Conservation (phyloP, 257 asterid species). For the Salvia splendens region DNA sequence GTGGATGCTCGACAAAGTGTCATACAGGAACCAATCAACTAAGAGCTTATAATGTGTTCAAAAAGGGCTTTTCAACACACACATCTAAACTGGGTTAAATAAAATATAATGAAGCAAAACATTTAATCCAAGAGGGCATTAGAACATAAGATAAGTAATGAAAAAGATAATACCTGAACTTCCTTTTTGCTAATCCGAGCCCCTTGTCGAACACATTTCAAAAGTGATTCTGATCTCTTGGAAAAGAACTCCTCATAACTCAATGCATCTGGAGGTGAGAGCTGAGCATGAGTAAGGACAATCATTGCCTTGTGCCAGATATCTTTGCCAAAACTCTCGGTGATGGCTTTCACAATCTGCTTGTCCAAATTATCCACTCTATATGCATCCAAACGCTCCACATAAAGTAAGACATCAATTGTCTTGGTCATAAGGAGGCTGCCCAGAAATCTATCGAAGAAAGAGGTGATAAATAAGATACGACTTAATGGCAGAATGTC, state of each 20-base stretch:
- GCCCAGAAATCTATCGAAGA: slow-evolving; percentile 42
- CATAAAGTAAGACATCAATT: slow-evolving; percentile 89
- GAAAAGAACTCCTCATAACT: slow-evolving; percentile 77
- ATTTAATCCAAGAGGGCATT: not conserved
- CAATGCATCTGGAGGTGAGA: slow-evolving; percentile 97
- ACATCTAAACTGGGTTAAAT: not conserved
- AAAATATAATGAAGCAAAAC: not conserved
- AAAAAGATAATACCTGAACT: slow-evolving; percentile 39
- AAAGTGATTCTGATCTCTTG: slow-evolving; percentile 83
- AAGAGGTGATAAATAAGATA: not conserved
- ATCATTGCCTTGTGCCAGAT: slow-evolving; percentile 83
- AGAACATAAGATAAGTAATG: too few species aligned
- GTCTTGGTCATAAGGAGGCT: slow-evolving; percentile 91
- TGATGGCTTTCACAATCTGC: slow-evolving; percentile 84
- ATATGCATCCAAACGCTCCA: slow-evolving; percentile 95
- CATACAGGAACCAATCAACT: too few species aligned
- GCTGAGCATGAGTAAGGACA: slow-evolving; percentile 95
- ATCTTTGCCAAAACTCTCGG: slow-evolving; percentile 77
- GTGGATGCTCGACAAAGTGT: too few species aligned
- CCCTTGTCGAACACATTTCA: slow-evolving; percentile 77
- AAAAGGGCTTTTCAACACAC: not conserved
- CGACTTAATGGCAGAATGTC: not conserved
- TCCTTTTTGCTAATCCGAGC: slow-evolving; percentile 69
- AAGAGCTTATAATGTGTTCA: too few species aligned
- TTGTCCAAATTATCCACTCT: slow-evolving; percentile 94